A percentile compares a stretch with the other conserved stretches of the same genome.
Conservation (phyloP, 2,329 filamentous ascomycete genomes). For the Hypoxylon sp. region DNA sequence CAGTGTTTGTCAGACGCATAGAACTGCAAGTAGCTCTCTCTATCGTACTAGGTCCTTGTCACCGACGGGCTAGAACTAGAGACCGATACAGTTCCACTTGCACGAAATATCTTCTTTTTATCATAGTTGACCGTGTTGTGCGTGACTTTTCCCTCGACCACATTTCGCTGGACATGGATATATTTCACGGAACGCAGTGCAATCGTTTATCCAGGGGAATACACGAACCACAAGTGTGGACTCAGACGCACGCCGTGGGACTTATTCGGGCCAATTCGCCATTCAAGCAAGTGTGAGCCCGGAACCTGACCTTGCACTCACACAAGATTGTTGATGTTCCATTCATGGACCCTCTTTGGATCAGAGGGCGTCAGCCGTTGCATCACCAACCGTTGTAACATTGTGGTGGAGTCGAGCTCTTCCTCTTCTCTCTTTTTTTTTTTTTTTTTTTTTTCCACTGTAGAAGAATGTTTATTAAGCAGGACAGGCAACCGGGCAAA, state of each 20-base stretch:
- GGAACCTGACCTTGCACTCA: slow-evolving; percentile 43
- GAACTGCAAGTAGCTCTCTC: slow-evolving; percentile 29
- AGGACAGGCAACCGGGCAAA: slow-evolving; percentile 33
- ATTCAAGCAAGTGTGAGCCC: slow-evolving; percentile 42
- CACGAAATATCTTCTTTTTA: slow-evolving; percentile 27
- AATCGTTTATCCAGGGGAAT: slow-evolving; percentile 39
- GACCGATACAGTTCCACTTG: slow-evolving; percentile 24
- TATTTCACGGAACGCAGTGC: slow-evolving; percentile 39
- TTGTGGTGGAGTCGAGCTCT: slow-evolving; percentile 43
- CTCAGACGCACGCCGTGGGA: slow-evolving; percentile 36
- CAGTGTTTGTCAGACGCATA: slow-evolving; percentile 29
- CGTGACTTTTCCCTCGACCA: slow-evolving; percentile 31
- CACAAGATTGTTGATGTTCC: slow-evolving; percentile 45
- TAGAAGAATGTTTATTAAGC: slow-evolving; percentile 33
- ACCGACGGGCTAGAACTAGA: slow-evolving; percentile 33
- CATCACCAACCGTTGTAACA: slow-evolving; percentile 51
- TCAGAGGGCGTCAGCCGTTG: slow-evolving; percentile 48
- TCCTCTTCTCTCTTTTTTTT: slow-evolving; percentile 24
- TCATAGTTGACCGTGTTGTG: slow-evolving; percentile 35
- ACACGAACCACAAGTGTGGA: slow-evolving; percentile 45
- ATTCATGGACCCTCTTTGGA: slow-evolving; percentile 45
- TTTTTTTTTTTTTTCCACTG: slow-evolving; percentile 16
- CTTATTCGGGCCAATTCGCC: slow-evolving; percentile 45
- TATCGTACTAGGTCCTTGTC: slow-evolving; percentile 34
- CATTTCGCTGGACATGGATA: slow-evolving; percentile 36